phyloP scores from a whole-genome alignment of 2,329 filamentous ascomycete species.

The Cladorrhinum sp. region DNA sequence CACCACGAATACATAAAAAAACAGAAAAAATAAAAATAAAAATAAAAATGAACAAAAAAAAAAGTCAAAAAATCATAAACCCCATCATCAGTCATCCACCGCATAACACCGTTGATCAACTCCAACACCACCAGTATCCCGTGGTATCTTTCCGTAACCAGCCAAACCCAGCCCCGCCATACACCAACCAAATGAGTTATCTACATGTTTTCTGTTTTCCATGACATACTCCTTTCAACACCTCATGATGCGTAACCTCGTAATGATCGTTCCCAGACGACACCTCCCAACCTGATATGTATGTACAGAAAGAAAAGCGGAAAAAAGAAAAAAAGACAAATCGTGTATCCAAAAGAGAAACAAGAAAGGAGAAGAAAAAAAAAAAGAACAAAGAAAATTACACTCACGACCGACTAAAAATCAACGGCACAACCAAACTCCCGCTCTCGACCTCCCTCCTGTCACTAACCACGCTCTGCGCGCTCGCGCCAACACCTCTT shows the following conservation, averaged over 20 bases:
- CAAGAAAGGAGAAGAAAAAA: neutral
- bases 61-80: constrained; percentile 22
- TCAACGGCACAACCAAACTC: constrained; percentile 52
- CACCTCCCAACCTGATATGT: neutral
- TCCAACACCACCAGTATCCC: neutral
- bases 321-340: too few species aligned
- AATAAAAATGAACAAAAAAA: constrained; percentile 11
- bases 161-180: neutral
- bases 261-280: constrained; percentile 1
- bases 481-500: neutral
- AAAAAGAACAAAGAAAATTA: neutral
- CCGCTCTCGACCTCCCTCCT: constrained; percentile 47
- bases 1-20: too few species aligned
- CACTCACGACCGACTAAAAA: constrained; percentile 49
- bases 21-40: constrained; percentile 10
- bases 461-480: neutral
- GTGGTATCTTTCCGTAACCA: constrained; percentile 11
- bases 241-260: neutral
- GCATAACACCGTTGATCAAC: neutral
- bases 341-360: neutral
- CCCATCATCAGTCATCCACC: constrained; percentile 13
- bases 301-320: too few species aligned
- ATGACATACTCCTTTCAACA: neutral
- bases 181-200: too few species aligned
- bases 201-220: neutral